Percentiles rank a stretch among this genome's conserved stretches.
These are phyloP conservation scores for Zoysia matrella DNA, from an alignment of 202 grass and related monocot species.

Conservation along the genomic window DNA sequence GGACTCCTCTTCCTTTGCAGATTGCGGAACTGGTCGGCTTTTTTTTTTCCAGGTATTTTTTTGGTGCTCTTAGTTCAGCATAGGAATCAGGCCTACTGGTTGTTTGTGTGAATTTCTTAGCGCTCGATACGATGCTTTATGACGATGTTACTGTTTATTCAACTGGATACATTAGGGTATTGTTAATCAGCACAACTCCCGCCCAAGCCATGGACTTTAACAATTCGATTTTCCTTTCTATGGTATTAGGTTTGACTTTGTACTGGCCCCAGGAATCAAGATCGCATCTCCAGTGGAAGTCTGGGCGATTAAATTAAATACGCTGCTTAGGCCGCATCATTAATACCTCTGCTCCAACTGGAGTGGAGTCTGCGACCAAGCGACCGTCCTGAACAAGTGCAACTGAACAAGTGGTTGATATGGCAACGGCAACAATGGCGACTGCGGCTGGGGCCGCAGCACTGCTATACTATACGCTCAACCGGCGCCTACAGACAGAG, in stretches of 20 bases:
- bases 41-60: background rate
- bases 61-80: background rate
- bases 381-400: background rate
- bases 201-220: slow-evolving; percentile 19
- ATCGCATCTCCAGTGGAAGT: slow-evolving; percentile 40
- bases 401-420: slow-evolving; percentile 9
- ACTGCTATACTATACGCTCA: slow-evolving; percentile 87
- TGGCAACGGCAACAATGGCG: slow-evolving; percentile 94
- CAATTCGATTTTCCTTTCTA: slow-evolving; percentile 26
- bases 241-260: slow-evolving; percentile 51
- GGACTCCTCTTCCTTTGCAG: background rate
- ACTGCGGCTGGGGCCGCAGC: slow-evolving; percentile 83
- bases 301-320: background rate
- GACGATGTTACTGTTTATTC: background rate
- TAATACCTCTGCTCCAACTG: background rate
- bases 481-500: slow-evolving; percentile 57
- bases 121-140: background rate
- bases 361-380: background rate
- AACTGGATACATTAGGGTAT: background rate
- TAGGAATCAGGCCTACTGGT: background rate
- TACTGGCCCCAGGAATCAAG: slow-evolving; percentile 36
- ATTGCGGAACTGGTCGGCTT: background rate
- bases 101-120: background rate
- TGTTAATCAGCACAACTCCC: background rate
- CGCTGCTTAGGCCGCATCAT: background rate